Evolutionary conservation across 306 rosid genomes (phyloP).

Genomic region (Sophora flavescens): DNA sequence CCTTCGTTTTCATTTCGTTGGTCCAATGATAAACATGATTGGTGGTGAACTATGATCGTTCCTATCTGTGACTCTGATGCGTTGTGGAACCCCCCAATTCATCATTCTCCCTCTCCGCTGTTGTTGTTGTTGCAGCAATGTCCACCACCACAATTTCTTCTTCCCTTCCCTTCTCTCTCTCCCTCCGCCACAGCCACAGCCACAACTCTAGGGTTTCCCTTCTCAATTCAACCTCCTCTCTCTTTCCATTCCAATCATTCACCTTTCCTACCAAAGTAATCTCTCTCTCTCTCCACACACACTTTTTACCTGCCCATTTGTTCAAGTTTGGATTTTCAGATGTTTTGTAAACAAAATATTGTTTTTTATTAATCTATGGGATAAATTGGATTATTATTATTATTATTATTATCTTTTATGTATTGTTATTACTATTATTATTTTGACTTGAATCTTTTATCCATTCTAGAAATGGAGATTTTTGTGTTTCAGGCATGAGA

Average conservation of each 20-base stretch:
- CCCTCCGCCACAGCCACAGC: slow-evolving; percentile 29
- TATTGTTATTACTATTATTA: no score
- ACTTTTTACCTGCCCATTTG: neutral
- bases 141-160: neutral
- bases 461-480: slow-evolving; percentile 54
- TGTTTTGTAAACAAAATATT: no score
- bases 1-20: neutral
- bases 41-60: neutral
- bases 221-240: slow-evolving; percentile 32
- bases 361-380: no score
- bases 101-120: slow-evolving; percentile 12
- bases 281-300: neutral
- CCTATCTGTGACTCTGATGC: neutral
- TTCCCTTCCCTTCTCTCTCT: slow-evolving; percentile 43
- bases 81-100: slow-evolving; percentile 3
- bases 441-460: slow-evolving; percentile 32
- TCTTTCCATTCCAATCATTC: slow-evolving; percentile 36
- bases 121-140: slow-evolving; percentile 28
- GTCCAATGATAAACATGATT: slow-evolving; percentile 13
- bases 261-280: slow-evolving; percentile 43
- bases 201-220: slow-evolving; percentile 46
- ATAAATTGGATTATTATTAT: neutral
- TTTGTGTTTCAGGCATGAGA: slow-evolving; percentile 53
- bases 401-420: no score
- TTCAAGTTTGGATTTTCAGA: neutral